phyloP scores from a whole-genome alignment of 495 filamentous ascomycete genomes.

The Xylaria longipes region DNA sequence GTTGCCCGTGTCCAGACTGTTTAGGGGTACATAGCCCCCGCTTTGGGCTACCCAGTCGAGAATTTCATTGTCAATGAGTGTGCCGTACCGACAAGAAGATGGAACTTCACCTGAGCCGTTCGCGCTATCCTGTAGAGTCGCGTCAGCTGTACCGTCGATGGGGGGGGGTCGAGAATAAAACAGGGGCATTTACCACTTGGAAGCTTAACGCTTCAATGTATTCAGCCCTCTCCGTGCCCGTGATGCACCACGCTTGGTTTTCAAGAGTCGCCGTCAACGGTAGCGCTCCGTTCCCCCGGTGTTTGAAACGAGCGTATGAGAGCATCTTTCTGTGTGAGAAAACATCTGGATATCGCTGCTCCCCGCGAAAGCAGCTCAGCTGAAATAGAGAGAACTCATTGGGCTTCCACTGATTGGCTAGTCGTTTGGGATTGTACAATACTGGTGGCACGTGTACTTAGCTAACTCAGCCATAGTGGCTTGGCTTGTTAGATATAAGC shows the following conservation, averaged over 20 bases:
- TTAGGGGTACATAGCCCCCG: neutral
- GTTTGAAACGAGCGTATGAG: neutral
- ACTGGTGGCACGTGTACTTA: too few species aligned
- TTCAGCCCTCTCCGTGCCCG: constrained; percentile 16
- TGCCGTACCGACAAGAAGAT: constrained; percentile 8
- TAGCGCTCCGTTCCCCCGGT: neutral
- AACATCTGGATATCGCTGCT: neutral
- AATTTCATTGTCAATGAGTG: neutral
- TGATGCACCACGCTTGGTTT: constrained; percentile 12
- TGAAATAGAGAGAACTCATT: too few species aligned
- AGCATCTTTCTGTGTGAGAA: neutral
- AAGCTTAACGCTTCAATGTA: constrained; percentile 9
- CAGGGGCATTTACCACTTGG: neutral
- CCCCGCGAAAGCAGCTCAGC: neutral
- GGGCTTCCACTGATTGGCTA: too few species aligned
- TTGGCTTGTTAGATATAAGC: too few species aligned
- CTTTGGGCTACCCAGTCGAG: constrained; percentile 11
- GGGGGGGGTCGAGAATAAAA: neutral
- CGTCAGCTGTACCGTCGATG: neutral
- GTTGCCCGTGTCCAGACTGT: neutral
- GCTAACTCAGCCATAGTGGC: too few species aligned
- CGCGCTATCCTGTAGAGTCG: neutral
- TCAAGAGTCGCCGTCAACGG: neutral
- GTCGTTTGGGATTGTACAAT: too few species aligned
- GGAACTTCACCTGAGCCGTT: neutral